Percentiles rank a stretch among this genome's conserved stretches.
Conservation (phyloP, 2,329 filamentous ascomycete species). For the Penicillium sp. region DNA sequence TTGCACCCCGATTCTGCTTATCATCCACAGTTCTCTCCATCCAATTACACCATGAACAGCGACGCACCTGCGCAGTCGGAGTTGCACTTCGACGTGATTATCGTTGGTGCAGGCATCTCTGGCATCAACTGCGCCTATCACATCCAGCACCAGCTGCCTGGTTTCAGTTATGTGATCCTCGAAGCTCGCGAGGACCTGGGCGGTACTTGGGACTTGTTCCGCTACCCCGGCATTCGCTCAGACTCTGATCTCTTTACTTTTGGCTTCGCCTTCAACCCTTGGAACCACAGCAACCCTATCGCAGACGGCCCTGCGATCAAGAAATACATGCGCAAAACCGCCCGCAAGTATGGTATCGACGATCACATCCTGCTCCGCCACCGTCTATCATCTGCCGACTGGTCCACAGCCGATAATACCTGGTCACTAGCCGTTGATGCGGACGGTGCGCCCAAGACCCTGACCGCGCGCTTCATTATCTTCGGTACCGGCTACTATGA, state of each 20-base stretch:
- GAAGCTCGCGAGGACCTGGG: constrained; percentile 70
- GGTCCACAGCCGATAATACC: constrained; percentile 57
- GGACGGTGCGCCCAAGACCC: constrained; percentile 35
- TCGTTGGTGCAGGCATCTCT: constrained; percentile 75
- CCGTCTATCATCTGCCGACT: constrained; percentile 56
- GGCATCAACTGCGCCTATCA: constrained; percentile 77
- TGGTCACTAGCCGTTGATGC: constrained; percentile 58
- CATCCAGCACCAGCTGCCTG: constrained; percentile 63
- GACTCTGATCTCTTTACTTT: constrained; percentile 67
- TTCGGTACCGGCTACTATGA: constrained; percentile 74
- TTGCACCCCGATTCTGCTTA: no score
- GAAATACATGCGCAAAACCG: constrained; percentile 59
- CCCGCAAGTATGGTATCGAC: constrained; percentile 58
- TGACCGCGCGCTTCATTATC: constrained; percentile 55
- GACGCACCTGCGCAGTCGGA: no score
- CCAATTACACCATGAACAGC: no score
- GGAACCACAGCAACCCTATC: constrained; percentile 59
- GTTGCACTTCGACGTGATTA: constrained; percentile 57
- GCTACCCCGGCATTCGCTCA: constrained; percentile 72
- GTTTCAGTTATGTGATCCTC: constrained; percentile 66
- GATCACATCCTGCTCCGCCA: constrained; percentile 59
- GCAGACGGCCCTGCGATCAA: constrained; percentile 58
- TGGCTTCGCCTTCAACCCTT: constrained; percentile 72
- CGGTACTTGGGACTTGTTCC: constrained; percentile 80
- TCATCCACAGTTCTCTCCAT: no score